These are phyloP conservation scores for Exobasidium cylindrosporum DNA, from an alignment of 1,284 basidiomycete genomes.

Conservation along the genomic window DNA sequence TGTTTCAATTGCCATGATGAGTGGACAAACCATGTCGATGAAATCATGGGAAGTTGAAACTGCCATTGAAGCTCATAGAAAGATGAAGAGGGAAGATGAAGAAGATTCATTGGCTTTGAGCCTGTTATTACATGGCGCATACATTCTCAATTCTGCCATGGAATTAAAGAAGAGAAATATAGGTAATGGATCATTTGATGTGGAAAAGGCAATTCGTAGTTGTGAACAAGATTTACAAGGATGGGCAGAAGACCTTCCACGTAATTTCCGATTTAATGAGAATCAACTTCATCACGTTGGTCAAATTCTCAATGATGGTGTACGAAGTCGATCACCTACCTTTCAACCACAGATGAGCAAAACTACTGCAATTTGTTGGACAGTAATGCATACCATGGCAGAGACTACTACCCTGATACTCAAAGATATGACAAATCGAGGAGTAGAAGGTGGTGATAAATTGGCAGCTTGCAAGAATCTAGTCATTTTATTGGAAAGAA, in stretches of 20 bases:
- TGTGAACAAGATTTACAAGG: constrained; percentile 36
- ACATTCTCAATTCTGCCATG: not conserved
- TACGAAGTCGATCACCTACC: not conserved
- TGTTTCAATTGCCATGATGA: not conserved
- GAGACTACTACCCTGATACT: constrained; percentile 59
- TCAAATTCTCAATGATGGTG: not conserved
- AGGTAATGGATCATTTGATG: constrained; percentile 42
- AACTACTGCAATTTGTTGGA: constrained; percentile 57
- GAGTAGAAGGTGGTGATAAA: not conserved
- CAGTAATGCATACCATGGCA: constrained; percentile 58
- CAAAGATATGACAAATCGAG: not conserved
- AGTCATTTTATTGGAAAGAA: not conserved
- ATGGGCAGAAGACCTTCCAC: constrained; percentile 57
- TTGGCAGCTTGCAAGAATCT: constrained; percentile 3
- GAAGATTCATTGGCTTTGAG: not conserved
- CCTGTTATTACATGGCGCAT: not conserved
- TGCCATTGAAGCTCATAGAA: constrained; percentile 21
- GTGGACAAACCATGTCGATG: constrained; percentile 22
- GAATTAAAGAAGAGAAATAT: not conserved
- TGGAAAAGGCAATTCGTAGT: constrained; percentile 48
- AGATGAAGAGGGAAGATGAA: constrained; percentile 21
- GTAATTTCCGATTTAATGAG: constrained; percentile 56
- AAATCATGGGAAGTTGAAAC: constrained; percentile 25
- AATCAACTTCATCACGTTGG: constrained; percentile 21
- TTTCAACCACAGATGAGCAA: constrained; percentile 27